Evolutionary conservation across 148 eudicot species (phyloP).

Genomic region (Dianthus caryophyllus): DNA sequence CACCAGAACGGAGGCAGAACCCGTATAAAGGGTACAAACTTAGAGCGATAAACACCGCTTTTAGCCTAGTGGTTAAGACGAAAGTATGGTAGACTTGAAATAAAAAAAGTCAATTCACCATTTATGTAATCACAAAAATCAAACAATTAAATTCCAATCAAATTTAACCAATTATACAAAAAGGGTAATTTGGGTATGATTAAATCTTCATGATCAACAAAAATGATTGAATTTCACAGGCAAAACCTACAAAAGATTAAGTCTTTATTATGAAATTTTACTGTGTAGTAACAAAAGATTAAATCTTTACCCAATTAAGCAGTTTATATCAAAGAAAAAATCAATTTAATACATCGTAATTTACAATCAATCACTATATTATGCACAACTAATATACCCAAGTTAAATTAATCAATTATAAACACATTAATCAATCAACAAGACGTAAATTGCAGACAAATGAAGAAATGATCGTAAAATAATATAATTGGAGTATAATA

Average conservation of each 20-base stretch:
- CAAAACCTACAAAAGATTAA: background rate
- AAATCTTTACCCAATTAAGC: background rate
- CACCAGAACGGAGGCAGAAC: no score
- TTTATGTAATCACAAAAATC: background rate
- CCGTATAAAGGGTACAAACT: background rate
- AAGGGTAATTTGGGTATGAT: background rate
- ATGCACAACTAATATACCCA: no score
- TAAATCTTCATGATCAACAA: background rate
- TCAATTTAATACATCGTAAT: no score
- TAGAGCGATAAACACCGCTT: background rate
- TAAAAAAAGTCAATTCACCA: background rate
- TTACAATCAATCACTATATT: no score
- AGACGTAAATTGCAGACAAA: no score
- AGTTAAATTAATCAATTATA: background rate
- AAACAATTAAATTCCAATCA: background rate
- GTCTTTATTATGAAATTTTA: no score
- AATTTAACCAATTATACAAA: background rate
- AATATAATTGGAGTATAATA: no score
- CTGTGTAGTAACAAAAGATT: background rate
- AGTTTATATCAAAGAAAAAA: no score
- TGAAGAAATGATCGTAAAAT: no score
- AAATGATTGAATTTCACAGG: background rate
- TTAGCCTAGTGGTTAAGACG: conserved; percentile 1
- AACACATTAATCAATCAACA: background rate
- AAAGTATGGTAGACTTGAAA: background rate